Evolutionary conservation across 257 asterid species (phyloP), one percentile per base, ranked within the genome.

Genomic region (Lantana camara): DNA sequence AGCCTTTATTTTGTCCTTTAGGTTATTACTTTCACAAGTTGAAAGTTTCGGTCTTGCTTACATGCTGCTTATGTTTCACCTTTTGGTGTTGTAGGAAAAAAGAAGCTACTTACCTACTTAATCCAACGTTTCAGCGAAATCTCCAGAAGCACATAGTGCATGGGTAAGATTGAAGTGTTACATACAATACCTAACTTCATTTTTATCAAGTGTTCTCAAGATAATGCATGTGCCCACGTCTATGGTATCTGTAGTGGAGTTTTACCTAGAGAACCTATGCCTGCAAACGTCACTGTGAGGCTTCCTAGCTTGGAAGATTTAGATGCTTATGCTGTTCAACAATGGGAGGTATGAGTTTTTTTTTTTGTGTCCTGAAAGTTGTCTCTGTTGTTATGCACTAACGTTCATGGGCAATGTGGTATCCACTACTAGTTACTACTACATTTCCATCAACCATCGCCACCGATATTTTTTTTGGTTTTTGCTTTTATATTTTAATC

Each of bases 181-280:
- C 57, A 22, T 60, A 32, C 49, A 41, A 41, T 7, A 8, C 58
- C 49, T 21, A 15, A 46, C 45, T 54, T 38, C 10, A 1, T 21
- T 57, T 50, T 48, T 21, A 12, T 40, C 52, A 40, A 52, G 16
- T 53, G 23, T 47, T 27, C 35, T 37, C 10, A 50, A 44, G n/a
- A 24, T 60, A 57, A 75, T 64, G 54, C 37, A 42, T 35, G 44
- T 52, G 12, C 12, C 41, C 24, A 57, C 73, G 48, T 70, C 55
- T 46, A 61, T 82, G 80, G 65, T 62, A 62, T 63, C 69, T 69
- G 65, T 77, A 93, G 98, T 63, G 99, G 99, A 77, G 76, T 83
- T 72, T 83, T 91, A 80, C 96, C 99, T 41, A 90, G 99, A 81
- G 95, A 86, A 79, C 86, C 97, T 14, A 82, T 94, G 97, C 88